Evolutionary conservation across 768 basidiomycete genomes (phyloP).

Genomic region (Dentipellis fragilis): DNA sequence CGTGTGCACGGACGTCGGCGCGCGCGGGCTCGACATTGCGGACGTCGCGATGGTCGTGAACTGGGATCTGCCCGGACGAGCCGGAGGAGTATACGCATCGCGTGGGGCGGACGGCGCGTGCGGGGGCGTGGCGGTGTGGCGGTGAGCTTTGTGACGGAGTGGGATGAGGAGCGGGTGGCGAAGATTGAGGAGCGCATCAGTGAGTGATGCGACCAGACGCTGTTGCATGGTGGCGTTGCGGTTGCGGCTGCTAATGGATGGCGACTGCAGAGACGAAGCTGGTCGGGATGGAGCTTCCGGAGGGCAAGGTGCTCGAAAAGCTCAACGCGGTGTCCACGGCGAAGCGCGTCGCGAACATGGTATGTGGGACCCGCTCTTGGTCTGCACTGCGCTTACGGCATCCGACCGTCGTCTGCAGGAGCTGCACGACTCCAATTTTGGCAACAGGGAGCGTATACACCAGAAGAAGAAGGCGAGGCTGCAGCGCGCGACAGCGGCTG

Average conservation of each 20-base stretch:
- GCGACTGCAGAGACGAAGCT: conserved; percentile 57
- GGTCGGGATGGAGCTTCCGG: conserved; percentile 64
- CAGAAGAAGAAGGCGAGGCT: conserved; percentile 40
- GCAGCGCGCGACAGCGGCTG: background rate
- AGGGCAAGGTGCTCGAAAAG: conserved; percentile 72
- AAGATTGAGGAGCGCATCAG: conserved; percentile 81
- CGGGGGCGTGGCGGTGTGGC: conserved; percentile 84
- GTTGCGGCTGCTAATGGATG: conserved; percentile 1
- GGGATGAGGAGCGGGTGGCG: conserved; percentile 77
- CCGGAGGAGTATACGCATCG: conserved; percentile 95
- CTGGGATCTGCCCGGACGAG: conserved; percentile 87
- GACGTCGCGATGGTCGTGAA: conserved; percentile 95
- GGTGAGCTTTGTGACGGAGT: conserved; percentile 90
- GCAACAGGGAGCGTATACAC: conserved; percentile 78
- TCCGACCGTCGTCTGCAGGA: conserved; percentile 35
- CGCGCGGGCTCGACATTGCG: conserved; percentile 91
- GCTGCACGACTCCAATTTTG: conserved; percentile 83
- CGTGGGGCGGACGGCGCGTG: conserved; percentile 88
- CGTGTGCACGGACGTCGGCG: conserved; percentile 91
- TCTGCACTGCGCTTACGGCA: background rate
- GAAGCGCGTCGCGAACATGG: conserved; percentile 91
- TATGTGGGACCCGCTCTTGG: conserved; percentile 25
- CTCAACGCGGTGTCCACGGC: conserved; percentile 88
- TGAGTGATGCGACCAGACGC: conserved; percentile 41
- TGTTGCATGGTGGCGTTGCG: background rate